Evolutionary conservation across 2,329 filamentous ascomycete genomes (phyloP).

Genomic region (Microsporum canis): DNA sequence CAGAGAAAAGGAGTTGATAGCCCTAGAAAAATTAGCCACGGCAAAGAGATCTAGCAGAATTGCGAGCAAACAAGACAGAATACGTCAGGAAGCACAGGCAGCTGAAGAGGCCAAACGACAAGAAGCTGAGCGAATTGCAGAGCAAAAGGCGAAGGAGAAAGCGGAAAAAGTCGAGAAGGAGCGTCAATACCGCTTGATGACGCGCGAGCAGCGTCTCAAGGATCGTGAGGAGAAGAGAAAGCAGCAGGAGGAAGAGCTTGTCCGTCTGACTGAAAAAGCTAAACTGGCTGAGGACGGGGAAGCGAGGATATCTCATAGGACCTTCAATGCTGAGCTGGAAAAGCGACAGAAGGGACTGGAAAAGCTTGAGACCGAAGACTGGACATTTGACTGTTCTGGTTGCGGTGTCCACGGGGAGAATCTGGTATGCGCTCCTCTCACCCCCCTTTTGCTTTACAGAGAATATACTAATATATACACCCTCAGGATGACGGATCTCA

Average conservation of each 20-base stretch:
- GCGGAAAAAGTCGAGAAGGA: slow-evolving; percentile 59
- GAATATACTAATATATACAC: not conserved
- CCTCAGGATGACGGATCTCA: slow-evolving; percentile 75
- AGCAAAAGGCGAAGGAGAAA: slow-evolving; percentile 47
- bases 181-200: slow-evolving; percentile 67
- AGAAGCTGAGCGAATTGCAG: slow-evolving; percentile 52
- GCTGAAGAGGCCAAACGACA: slow-evolving; percentile 59
- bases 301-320: slow-evolving; percentile 61
- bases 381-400: slow-evolving; percentile 84
- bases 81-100: slow-evolving; percentile 59
- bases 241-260: slow-evolving; percentile 74
- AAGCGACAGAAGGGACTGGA: slow-evolving; percentile 65
- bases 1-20: slow-evolving; percentile 70
- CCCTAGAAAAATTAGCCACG: slow-evolving; percentile 75
- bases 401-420: slow-evolving; percentile 86
- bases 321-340: slow-evolving; percentile 71
- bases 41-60: slow-evolving; percentile 90
- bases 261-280: slow-evolving; percentile 65
- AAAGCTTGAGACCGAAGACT: slow-evolving; percentile 64
- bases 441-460: not conserved
- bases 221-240: slow-evolving; percentile 75
- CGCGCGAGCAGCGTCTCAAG: slow-evolving; percentile 71
- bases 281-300: slow-evolving; percentile 46
- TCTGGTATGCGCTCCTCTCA: slow-evolving; percentile 33
- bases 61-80: slow-evolving; percentile 67